A percentile compares a stretch with the other conserved stretches of the same genome.
Conservation (phyloP, 2,329 filamentous ascomycete species). For the Clonostachys rhizophaga region DNA sequence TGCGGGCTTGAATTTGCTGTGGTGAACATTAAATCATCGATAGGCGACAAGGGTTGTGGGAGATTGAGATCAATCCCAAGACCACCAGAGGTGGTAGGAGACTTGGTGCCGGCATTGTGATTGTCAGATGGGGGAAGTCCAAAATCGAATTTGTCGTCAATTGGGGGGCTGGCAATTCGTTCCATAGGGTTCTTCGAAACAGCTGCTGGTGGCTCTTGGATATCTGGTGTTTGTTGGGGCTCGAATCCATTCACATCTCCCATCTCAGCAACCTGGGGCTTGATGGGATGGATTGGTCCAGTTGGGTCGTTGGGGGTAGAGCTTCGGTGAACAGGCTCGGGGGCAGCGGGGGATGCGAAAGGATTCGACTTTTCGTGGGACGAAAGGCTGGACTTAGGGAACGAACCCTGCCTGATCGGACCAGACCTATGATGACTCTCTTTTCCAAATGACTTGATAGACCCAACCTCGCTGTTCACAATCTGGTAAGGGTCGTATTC, state of each 20-base stretch:
- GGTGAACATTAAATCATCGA: slow-evolving; percentile 11
- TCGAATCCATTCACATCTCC: slow-evolving; percentile 13
- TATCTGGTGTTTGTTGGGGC: slow-evolving; percentile 16
- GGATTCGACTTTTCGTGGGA: slow-evolving; percentile 25
- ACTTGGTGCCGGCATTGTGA: neutral
- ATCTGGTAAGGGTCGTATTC: slow-evolving; percentile 82
- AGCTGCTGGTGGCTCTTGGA: slow-evolving; percentile 20
- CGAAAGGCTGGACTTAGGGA: slow-evolving; percentile 32
- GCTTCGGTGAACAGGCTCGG: slow-evolving; percentile 16
- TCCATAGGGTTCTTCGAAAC: slow-evolving; percentile 18
- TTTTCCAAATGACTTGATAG: slow-evolving; percentile 45
- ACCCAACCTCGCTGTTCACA: slow-evolving; percentile 50
- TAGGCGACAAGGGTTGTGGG: slow-evolving; percentile 18
- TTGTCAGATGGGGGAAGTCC: neutral
- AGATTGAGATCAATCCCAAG: slow-evolving; percentile 28
- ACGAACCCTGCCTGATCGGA: slow-evolving; percentile 31
- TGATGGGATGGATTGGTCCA: slow-evolving; percentile 18
- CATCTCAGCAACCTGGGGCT: slow-evolving; percentile 31
- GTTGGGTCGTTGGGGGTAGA: slow-evolving; percentile 8
- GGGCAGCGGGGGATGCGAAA: slow-evolving; percentile 26
- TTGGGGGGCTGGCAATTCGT: slow-evolving; percentile 12
- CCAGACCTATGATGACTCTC: slow-evolving; percentile 20
- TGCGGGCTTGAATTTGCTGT: neutral
- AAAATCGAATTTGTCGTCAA: slow-evolving; percentile 2
- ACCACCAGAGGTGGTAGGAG: slow-evolving; percentile 10